A percentile compares a stretch with the other conserved stretches of the same genome.
phyloP scores from a whole-genome alignment of 768 basidiomycete species.

The Suillus subalutaceus region DNA sequence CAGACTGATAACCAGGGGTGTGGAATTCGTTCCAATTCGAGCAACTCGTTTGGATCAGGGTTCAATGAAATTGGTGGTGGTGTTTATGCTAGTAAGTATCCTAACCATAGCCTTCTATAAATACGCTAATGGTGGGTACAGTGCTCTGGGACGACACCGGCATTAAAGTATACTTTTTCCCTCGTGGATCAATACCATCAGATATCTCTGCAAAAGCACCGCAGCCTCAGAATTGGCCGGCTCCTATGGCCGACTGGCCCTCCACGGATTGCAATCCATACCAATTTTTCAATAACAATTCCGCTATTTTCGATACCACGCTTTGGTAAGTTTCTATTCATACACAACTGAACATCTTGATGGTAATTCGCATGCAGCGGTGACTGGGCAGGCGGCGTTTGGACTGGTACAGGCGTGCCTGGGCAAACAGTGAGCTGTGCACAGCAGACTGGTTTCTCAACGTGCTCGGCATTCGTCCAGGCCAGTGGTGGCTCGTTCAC shows the following conservation, averaged over 20 bases:
- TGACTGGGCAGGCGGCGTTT: constrained; percentile 88
- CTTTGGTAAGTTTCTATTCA: constrained; percentile 56
- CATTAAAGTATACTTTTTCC: constrained; percentile 83
- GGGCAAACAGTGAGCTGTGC: constrained; percentile 90
- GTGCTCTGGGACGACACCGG: constrained; percentile 80
- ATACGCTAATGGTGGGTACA: constrained; percentile 30
- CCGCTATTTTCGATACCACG: constrained; percentile 84
- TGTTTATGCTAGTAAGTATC: constrained; percentile 81
- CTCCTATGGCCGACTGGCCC: constrained; percentile 79
- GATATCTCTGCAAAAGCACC: constrained; percentile 81
- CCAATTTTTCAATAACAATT: constrained; percentile 77
- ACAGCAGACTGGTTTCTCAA: constrained; percentile 76
- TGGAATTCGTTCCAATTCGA: constrained; percentile 64
- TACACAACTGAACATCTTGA: background rate
- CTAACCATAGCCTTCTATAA: constrained; percentile 11
- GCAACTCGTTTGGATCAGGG: constrained; percentile 75
- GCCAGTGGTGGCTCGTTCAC: constrained; percentile 69
- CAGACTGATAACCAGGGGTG: constrained; percentile 82
- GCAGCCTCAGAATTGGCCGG: constrained; percentile 75
- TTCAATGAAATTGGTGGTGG: constrained; percentile 89
- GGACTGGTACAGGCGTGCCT: constrained; percentile 71
- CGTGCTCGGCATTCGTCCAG: constrained; percentile 78
- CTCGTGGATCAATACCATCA: constrained; percentile 67
- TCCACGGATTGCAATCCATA: constrained; percentile 74
- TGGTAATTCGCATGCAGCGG: constrained; percentile 50